phyloP scores from a whole-genome alignment of 768 basidiomycete species.

The Suillus subalutaceus region DNA sequence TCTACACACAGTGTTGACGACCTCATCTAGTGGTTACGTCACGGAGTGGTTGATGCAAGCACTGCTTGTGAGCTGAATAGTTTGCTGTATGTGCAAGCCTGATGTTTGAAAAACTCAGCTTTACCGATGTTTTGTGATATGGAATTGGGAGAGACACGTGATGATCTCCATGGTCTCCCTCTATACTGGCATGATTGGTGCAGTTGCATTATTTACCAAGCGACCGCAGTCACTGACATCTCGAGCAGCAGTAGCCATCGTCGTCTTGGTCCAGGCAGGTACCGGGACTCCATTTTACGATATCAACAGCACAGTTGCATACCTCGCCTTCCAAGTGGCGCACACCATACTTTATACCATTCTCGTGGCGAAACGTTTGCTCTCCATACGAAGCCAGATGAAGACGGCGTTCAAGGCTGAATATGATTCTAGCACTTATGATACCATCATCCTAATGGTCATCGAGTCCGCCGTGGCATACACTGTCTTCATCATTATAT shows the following conservation, averaged over 20 bases:
- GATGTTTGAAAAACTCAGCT: not conserved
- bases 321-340: not conserved
- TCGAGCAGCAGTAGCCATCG: not conserved
- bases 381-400: not conserved
- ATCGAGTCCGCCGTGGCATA: not conserved
- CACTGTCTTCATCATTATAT: not conserved
- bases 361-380: not conserved
- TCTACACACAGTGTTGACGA: not conserved
- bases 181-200: not conserved
- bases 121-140: slow-evolving; percentile 1
- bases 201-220: not conserved
- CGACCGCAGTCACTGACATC: not conserved
- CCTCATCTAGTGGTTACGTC: not conserved
- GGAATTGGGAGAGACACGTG: not conserved
- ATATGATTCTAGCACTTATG: not conserved
- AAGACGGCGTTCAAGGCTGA: not conserved
- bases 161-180: not conserved
- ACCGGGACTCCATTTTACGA: not conserved
- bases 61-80: not conserved
- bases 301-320: not conserved
- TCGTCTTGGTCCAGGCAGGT: not conserved
- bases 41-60: not conserved
- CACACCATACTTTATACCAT: not conserved
- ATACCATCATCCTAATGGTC: slow-evolving; percentile 1
- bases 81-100: not conserved